Evolutionary conservation across 192 early-diverging fungal species (phyloP).

Genomic region (Coemansia sp.): DNA sequence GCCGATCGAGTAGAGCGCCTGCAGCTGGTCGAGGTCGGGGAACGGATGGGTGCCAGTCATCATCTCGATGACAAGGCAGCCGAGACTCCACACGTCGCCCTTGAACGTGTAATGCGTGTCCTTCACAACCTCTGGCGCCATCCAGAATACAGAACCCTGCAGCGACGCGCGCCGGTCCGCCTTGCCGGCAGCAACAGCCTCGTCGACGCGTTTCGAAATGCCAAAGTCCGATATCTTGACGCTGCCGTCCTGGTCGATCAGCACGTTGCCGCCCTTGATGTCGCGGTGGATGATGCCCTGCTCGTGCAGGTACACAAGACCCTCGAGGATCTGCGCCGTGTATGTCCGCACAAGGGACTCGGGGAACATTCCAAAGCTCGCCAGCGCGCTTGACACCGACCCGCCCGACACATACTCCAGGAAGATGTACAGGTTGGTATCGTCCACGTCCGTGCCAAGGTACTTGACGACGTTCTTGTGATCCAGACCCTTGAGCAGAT

Average conservation of each 20-base stretch:
- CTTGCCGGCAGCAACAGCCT: slow-evolving; percentile 56
- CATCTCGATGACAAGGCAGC: slow-evolving; percentile 98
- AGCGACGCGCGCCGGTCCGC: slow-evolving; percentile 71
- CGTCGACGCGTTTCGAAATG: slow-evolving; percentile 94
- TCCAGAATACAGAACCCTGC: slow-evolving; percentile 98
- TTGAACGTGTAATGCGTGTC: slow-evolving; percentile 90
- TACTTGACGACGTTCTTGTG: slow-evolving; percentile 98
- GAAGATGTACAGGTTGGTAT: slow-evolving; percentile 84
- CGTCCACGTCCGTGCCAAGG: slow-evolving; percentile 82
- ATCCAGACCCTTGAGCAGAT: slow-evolving; percentile 82
- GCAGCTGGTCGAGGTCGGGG: slow-evolving; percentile 77
- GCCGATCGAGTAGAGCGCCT: slow-evolving; percentile 75
- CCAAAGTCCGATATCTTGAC: slow-evolving; percentile 99
- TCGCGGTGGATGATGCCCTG: slow-evolving; percentile 96
- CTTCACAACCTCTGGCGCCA: slow-evolving; percentile 99
- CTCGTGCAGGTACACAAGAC: slow-evolving; percentile 92
- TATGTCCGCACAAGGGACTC: slow-evolving; percentile 82
- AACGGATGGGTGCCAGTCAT: slow-evolving; percentile 94
- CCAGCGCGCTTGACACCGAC: slow-evolving; percentile 83
- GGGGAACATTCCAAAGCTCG: slow-evolving; percentile 86
- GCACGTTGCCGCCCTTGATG: slow-evolving; percentile 95
- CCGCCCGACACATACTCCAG: slow-evolving; percentile 98
- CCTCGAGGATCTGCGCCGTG: slow-evolving; percentile 88
- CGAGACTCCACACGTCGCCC: slow-evolving; percentile 93
- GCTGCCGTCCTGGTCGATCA: slow-evolving; percentile 88